Evolutionary conservation across 2,329 filamentous ascomycete genomes (phyloP).

Genomic region (Microcyclospora tardicrescens): DNA sequence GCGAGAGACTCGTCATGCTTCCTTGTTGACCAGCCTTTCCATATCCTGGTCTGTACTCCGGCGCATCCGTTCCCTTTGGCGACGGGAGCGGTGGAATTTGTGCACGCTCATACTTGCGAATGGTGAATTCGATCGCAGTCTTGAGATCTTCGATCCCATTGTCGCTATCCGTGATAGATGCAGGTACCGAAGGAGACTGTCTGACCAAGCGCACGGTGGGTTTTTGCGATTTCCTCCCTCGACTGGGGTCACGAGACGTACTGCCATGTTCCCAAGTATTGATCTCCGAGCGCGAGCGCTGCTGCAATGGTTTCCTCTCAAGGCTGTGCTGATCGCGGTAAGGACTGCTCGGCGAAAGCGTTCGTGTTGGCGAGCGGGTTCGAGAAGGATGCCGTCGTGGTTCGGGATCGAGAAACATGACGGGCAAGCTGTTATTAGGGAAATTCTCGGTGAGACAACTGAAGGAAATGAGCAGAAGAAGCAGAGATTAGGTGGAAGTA

Average conservation of each 20-base stretch:
- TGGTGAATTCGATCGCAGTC: no score
- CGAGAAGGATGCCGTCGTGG: constrained; percentile 8
- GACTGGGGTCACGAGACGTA: constrained; percentile 1
- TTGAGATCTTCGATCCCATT: no score
- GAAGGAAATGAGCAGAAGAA: constrained; percentile 7
- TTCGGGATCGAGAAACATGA: constrained; percentile 23
- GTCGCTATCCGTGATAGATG: no score
- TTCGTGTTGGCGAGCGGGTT: neutral
- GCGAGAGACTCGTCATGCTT: no score
- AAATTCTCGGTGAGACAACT: neutral
- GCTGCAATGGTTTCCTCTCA: constrained; percentile 11
- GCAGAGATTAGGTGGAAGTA: neutral
- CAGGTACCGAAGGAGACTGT: constrained; percentile 10
- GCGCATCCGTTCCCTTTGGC: no score
- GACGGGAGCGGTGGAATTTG: no score
- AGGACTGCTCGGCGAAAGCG: constrained; percentile 5
- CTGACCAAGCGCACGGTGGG: constrained; percentile 23
- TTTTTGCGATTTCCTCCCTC: constrained; percentile 4
- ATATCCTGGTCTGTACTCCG: no score
- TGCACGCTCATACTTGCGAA: no score
- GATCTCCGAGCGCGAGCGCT: constrained; percentile 7
- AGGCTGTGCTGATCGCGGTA: no score
- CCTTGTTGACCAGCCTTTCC: no score
- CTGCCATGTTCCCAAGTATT: no score
- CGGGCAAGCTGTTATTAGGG: neutral